Base-by-base conservation (phyloP, 192 early-diverging fungal genomes). In the Coemansia guatemalensis region DNA sequence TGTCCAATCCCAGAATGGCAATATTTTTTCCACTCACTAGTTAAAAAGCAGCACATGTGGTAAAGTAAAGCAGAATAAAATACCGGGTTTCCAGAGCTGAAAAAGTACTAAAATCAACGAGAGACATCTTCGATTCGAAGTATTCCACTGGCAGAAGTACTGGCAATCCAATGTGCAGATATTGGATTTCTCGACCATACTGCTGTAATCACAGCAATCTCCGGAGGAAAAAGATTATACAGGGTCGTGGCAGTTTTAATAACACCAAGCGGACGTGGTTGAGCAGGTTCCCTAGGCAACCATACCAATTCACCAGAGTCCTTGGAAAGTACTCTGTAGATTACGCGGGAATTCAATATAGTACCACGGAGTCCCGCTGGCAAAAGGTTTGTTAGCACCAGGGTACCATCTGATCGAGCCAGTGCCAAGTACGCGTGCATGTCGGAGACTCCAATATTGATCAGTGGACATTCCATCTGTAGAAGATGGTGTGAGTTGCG, bases 111-210 rank as follows among this genome's bases (percentile, higher is more conserved):
- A 17, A 5, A 23, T 44, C 27, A 55, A 26, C 53, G 62, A 4
- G 65, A 65, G 2, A 65, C 64, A 25, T 65, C 48, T 21, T 80
- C 77, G 32, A 80, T 71, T 5, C 71, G 51, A 48, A 80, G 8
- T 1, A 80, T 20, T 0, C 77, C 77, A 22, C 48, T 48, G 20
- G 71, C 65, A 3, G 51, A 47, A 5, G 65, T 65, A 27, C 61
- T 71, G 53, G 68, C 77, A 6, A 80, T 54, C 77, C 77, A 80
- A 8, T 47, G 22, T 0, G 67, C 35, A 51, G 77, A 61, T 2
- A 21, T 7, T 1, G 71, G 65, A 48, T 71, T 71, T 17, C 68
- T 30, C 8, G 77, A 74, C 77, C 77, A 80, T n/a, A 58, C 71
- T n/a, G 61, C 62, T 0, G 65, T 58, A 32, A 61, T 44, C 27